A percentile compares a stretch with the other conserved stretches of the same genome.
phyloP scores from a whole-genome alignment of 306 rosid species.

The Myrica gale region DNA sequence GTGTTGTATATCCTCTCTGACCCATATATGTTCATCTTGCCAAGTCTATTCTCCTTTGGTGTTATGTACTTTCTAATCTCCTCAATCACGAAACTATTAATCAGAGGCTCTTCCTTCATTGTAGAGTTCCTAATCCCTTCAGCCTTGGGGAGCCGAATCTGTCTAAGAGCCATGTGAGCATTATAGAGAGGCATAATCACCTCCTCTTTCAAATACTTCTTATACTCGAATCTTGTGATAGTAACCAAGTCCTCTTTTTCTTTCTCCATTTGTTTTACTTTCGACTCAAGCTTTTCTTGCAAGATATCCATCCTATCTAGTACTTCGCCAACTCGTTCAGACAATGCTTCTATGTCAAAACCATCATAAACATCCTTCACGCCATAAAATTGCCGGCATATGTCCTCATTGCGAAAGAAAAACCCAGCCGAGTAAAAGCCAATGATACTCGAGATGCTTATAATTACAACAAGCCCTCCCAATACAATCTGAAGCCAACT shows the following conservation, averaged over 20 bases:
- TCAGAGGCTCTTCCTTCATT: slow-evolving; percentile 68
- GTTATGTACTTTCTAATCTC: slow-evolving; percentile 88
- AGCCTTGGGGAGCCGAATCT: slow-evolving; percentile 53
- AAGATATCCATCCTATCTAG: slow-evolving; percentile 53
- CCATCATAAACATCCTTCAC: slow-evolving; percentile 41
- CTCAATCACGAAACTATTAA: slow-evolving; percentile 66
- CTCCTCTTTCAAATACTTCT: slow-evolving; percentile 61
- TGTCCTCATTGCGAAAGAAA: slow-evolving; percentile 60
- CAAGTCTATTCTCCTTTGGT: slow-evolving; percentile 68
- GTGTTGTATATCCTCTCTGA: slow-evolving; percentile 64
- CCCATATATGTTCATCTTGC: slow-evolving; percentile 62
- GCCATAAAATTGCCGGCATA: slow-evolving; percentile 51
- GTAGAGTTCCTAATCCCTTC: slow-evolving; percentile 50
- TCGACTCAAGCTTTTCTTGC: slow-evolving; percentile 67
- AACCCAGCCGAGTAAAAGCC: slow-evolving; percentile 75
- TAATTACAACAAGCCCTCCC: slow-evolving; percentile 67
- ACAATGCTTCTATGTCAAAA: slow-evolving; percentile 58
- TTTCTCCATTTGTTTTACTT: slow-evolving; percentile 57
- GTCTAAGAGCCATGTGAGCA: slow-evolving; percentile 71
- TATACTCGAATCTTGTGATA: slow-evolving; percentile 41
- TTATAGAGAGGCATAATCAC: slow-evolving; percentile 73
- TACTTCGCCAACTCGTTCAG: slow-evolving; percentile 65
- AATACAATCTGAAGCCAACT: slow-evolving; percentile 65
- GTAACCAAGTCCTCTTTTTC: slow-evolving; percentile 38
- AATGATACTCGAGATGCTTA: slow-evolving; percentile 58